Evolutionary conservation across 495 filamentous ascomycete species (phyloP), one percentile per base, ranked within the genome.

Genomic region (Hypoxylon lienhwacheense): DNA sequence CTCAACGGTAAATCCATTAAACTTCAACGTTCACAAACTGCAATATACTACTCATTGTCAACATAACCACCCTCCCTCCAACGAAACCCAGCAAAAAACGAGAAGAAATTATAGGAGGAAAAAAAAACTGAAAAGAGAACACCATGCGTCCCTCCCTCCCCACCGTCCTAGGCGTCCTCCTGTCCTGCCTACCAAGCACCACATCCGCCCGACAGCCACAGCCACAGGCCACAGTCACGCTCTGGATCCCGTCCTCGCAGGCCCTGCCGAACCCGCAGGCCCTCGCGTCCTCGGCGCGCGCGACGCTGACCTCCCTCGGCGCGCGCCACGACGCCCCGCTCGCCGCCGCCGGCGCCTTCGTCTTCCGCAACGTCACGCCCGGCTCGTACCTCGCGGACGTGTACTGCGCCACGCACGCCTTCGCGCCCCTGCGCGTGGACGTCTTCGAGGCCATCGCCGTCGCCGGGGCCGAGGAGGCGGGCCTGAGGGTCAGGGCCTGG

Each of bases 371-470:
- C 62, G 71, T 90, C 24, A 71, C 70, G 3, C 45, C 75, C 4
- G 87, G 85, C 1, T 86, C 81, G 29, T 98, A 96, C 65, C 77
- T 96, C 2, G 80, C 88, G 14, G 87, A 92, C 59, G 76, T 96
- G n/a, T 77, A 86, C 66, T 84, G 83, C 59, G 65, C 74, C 1
- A 89, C 88, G 28, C 82, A 85, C 65, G 78, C 78, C 39, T 96
- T 97, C 61, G 77, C 81, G 53, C 84, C 88, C 2, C 72, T 91
- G 58, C 76, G 90, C 4, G 75, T 96, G 4, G 91, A 97, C 66
- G 80, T 96, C 24, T 57, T 66, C n/a, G n/a, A n/a, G n/a, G n/a
- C n/a, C n/a, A n/a, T n/a, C n/a, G n/a, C n/a, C n/a, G n/a, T n/a
- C n/a, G n/a, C n/a, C n/a, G 41, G 71, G 69, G 17, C 12, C 5